Percentiles rank a stretch among this genome's conserved stretches.
These are phyloP conservation scores for Nothophytophthora sp. DNA, from an alignment of 352 stramenopile species.

Conservation along the genomic window DNA sequence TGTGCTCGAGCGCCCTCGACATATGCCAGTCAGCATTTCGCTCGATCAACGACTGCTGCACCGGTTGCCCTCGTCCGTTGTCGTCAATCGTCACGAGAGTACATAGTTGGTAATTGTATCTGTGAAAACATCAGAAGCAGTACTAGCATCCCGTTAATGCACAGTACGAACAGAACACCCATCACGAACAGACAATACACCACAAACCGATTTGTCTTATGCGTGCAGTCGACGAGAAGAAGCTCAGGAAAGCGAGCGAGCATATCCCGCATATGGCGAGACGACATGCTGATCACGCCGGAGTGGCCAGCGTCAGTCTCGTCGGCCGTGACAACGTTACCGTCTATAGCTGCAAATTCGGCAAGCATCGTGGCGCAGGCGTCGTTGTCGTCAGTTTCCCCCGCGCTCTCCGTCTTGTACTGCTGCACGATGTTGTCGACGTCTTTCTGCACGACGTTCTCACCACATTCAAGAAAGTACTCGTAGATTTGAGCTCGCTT, in stretches of 20 bases:
- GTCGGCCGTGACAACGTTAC: slow-evolving; percentile 3
- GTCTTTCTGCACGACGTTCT: too few relatives aligned
- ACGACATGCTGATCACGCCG: not conserved
- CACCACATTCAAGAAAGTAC: too few relatives aligned
- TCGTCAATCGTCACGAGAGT: slow-evolving; percentile 11
- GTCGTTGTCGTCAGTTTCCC: too few relatives aligned
- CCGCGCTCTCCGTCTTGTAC: too few relatives aligned
- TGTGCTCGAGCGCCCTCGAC: slow-evolving; percentile 7
- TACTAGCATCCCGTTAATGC: not conserved
- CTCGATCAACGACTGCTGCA: slow-evolving; percentile 8
- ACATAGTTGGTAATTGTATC: slow-evolving; percentile 17
- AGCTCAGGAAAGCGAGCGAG: slow-evolving; percentile 1
- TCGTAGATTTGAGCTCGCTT: too few relatives aligned
- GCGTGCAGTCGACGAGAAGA: slow-evolving; percentile 4
- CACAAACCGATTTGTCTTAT: slow-evolving; percentile 6
- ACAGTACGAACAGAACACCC: not conserved
- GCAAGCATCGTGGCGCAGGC: not conserved
- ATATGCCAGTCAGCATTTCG: slow-evolving; percentile 17
- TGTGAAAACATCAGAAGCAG: slow-evolving; percentile 1
- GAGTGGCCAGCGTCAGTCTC: slow-evolving; percentile 1
- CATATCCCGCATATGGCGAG: slow-evolving; percentile 5
- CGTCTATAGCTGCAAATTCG: slow-evolving; percentile 3
- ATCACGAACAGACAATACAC: not conserved
- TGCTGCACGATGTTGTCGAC: too few relatives aligned
- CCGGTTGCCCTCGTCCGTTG: slow-evolving; percentile 2